Percentiles rank a stretch among this genome's conserved stretches.
Conservation (phyloP, 148 eudicot genomes). For the Vaccinium macrocarpon region DNA sequence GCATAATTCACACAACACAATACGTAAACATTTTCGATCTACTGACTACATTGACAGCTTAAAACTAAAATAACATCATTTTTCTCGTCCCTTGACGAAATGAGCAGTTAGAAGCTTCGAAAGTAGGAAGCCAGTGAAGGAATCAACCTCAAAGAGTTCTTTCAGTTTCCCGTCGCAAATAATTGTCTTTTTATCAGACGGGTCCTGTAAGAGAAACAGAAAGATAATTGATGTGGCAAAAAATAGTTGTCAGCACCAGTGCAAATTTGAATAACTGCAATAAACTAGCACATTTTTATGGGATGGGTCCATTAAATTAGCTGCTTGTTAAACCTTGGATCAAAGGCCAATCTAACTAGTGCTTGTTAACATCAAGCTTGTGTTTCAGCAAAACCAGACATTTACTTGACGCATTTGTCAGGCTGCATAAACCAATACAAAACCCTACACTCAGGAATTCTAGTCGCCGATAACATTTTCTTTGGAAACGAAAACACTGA, state of each 20-base stretch:
- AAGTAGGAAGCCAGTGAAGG: constrained; percentile 55
- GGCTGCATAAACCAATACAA: not conserved
- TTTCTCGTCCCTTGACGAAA: constrained; percentile 41
- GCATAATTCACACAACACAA: not conserved
- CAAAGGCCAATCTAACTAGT: not conserved
- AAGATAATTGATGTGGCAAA: not conserved
- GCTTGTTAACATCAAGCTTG: not conserved
- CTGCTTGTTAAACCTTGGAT: constrained; percentile 5
- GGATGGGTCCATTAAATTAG: not conserved
- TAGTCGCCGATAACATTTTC: not conserved
- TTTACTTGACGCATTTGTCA: not conserved
- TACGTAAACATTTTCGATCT: not conserved
- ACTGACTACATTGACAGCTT: not conserved
- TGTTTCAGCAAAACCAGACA: not conserved
- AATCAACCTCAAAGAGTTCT: constrained; percentile 68
- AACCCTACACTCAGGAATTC: not conserved
- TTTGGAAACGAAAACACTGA: not conserved
- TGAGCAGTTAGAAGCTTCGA: constrained; percentile 56
- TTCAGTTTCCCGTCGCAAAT: constrained; percentile 77
- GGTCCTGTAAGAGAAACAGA: constrained; percentile 48
- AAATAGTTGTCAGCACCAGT: not conserved
- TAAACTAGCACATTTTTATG: too few relatives aligned
- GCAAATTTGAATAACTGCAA: not conserved
- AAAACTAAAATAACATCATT: constrained; percentile 12
- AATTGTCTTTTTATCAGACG: constrained; percentile 52